Conservation (phyloP, 2,329 filamentous ascomycete genomes). For the Teratosphaeriaceae sp. region DNA sequence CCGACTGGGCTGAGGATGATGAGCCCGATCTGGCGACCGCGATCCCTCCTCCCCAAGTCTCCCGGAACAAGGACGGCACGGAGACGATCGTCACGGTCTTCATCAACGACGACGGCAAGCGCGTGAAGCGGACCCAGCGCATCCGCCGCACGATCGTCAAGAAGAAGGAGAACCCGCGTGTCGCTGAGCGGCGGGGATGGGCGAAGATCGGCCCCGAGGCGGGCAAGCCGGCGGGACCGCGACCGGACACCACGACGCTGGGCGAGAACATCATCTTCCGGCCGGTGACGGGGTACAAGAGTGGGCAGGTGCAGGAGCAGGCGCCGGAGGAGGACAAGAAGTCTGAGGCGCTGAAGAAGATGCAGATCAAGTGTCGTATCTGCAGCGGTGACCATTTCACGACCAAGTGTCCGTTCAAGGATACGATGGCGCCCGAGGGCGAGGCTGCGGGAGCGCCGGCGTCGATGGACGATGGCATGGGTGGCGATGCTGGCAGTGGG, state of each 20-base stretch:
- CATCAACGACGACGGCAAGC: constrained; percentile 88
- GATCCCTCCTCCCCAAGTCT: constrained; percentile 81
- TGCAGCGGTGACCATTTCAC: constrained; percentile 99
- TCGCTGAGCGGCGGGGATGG: constrained; percentile 92
- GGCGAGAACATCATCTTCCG: constrained; percentile 98
- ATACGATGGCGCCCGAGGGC: constrained; percentile 86
- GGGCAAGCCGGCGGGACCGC: constrained; percentile 76
- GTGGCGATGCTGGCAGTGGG: constrained; percentile 43
- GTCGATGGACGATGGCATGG: constrained; percentile 42
- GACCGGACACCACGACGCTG: constrained; percentile 82
- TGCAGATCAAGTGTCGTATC: constrained; percentile 99
- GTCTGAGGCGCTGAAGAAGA: constrained; percentile 76
- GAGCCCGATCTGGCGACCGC: constrained; percentile 73
- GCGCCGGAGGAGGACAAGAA: constrained; percentile 63
- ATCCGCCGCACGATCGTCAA: constrained; percentile 88
- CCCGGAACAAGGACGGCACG: constrained; percentile 96
- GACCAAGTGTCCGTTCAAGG: constrained; percentile 97
- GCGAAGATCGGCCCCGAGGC: constrained; percentile 86
- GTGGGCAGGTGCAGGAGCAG: constrained; percentile 72
- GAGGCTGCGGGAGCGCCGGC: constrained; percentile 38
- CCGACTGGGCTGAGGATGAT: constrained; percentile 88
- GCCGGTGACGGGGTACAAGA: constrained; percentile 89
- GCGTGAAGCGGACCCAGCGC: constrained; percentile 94
- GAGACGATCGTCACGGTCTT: constrained; percentile 90
- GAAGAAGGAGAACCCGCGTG: constrained; percentile 93